These are phyloP conservation scores for Biancaea sappan DNA, from an alignment of 306 rosid species.

Conservation along the genomic window DNA sequence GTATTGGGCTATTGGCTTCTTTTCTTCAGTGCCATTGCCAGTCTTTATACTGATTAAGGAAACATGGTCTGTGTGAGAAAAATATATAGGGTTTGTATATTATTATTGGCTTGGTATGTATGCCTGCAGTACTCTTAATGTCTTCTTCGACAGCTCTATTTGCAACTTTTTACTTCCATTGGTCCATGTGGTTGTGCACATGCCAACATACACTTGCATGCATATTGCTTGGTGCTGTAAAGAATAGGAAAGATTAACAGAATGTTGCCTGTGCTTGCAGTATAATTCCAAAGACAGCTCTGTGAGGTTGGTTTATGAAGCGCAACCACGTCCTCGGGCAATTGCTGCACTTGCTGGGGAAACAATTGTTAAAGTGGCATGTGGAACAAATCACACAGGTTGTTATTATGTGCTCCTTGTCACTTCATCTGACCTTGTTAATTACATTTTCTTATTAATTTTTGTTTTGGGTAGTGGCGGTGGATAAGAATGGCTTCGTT, in stretches of 20 bases:
- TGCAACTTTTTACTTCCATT: slow-evolving; percentile 4
- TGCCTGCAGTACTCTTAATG: not conserved
- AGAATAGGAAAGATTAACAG: slow-evolving; percentile 26
- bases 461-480: slow-evolving; percentile 73
- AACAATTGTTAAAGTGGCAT: slow-evolving; percentile 83
- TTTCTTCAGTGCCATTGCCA: not conserved
- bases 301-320: slow-evolving; percentile 90
- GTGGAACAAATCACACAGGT: slow-evolving; percentile 92
- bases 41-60: not conserved
- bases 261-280: slow-evolving; percentile 57
- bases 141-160: not conserved
- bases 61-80: not conserved
- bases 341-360: slow-evolving; percentile 88
- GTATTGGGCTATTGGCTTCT: not conserved
- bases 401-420: slow-evolving; percentile 9
- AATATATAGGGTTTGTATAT: not conserved
- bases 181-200: not conserved
- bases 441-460: slow-evolving; percentile 23
- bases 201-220: not conserved
- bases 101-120: not conserved
- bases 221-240: not conserved
- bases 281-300: slow-evolving; percentile 95
- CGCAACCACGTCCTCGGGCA: slow-evolving; percentile 94
- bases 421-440: not conserved
- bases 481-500: slow-evolving; percentile 84